Evolutionary conservation across 805 yeast genomes (phyloP).

Genomic region (Candida endomychidarum): DNA sequence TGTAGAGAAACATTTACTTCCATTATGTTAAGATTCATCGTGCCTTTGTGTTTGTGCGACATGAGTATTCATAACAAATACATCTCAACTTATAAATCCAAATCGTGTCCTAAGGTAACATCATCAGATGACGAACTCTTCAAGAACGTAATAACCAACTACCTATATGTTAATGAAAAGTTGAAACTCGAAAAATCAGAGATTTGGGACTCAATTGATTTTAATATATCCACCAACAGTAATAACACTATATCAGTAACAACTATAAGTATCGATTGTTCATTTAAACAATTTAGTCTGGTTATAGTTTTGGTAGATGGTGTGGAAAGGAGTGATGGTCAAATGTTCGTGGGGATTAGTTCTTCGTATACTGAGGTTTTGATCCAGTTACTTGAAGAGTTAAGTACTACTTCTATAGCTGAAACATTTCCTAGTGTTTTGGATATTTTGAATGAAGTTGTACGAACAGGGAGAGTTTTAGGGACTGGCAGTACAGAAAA

Average conservation of each 20-base stretch:
- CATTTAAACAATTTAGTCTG: conserved; percentile 4
- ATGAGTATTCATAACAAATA: conserved; percentile 2
- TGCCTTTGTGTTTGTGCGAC: not conserved
- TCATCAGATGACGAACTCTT: not conserved
- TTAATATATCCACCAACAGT: not conserved
- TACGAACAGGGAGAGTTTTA: not conserved
- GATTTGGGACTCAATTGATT: not conserved
- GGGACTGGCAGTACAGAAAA: too few species aligned
- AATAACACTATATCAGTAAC: not conserved
- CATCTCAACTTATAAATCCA: conserved; percentile 2
- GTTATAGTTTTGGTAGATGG: conserved; percentile 3
- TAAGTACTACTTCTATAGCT: not conserved
- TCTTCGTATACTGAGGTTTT: conserved; percentile 4
- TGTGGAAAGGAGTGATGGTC: not conserved
- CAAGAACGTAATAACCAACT: conserved; percentile 6
- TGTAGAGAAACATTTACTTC: too few species aligned
- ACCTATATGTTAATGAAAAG: conserved; percentile 5
- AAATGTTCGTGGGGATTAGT: conserved; percentile 4
- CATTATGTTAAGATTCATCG: too few species aligned
- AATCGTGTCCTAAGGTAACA: not conserved
- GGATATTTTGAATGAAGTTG: conserved; percentile 1
- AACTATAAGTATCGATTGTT: not conserved
- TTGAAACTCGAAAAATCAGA: conserved; percentile 3
- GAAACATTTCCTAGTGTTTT: not conserved
- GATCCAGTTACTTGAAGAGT: conserved; percentile 5